Percentiles rank a stretch among this genome's conserved stretches.
These are phyloP conservation scores for Lipomyces spencermartinsiae DNA, from an alignment of 805 yeast species.

Conservation along the genomic window DNA sequence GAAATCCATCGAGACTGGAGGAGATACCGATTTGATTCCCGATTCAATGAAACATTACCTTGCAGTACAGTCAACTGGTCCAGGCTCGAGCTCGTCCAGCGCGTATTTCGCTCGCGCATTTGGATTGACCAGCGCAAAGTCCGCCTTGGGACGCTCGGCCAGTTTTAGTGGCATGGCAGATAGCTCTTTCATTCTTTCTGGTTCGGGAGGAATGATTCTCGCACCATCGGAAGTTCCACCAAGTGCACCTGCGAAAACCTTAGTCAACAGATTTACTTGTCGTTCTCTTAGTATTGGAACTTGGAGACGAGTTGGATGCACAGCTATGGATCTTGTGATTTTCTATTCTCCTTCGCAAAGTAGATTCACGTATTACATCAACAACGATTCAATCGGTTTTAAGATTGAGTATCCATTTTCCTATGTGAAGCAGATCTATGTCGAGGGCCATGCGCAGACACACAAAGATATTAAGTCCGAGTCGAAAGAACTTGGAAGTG, in stretches of 20 bases:
- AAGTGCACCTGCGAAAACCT: neutral
- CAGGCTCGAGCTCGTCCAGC: conserved; percentile 22
- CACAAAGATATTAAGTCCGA: neutral
- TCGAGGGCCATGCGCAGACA: conserved; percentile 18
- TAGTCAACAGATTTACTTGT: conserved; percentile 23
- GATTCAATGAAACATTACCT: conserved; percentile 37
- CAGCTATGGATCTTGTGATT: conserved; percentile 32
- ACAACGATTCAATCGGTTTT: conserved; percentile 33
- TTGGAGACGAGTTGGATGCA: conserved; percentile 35
- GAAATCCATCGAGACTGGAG: conserved; percentile 37
- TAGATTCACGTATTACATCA: conserved; percentile 34
- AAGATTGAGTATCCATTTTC: conserved; percentile 36
- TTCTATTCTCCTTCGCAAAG: conserved; percentile 27
- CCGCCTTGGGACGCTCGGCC: conserved; percentile 31
- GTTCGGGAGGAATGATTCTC: conserved; percentile 20
- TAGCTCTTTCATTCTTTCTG: conserved; percentile 18
- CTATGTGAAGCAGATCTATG: conserved; percentile 26
- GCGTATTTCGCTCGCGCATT: conserved; percentile 35
- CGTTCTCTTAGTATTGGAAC: conserved; percentile 34
- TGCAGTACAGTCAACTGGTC: conserved; percentile 30
- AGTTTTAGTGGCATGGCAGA: conserved; percentile 25
- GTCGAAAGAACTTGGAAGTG: neutral
- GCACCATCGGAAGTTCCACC: conserved; percentile 11
- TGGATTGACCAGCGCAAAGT: conserved; percentile 19
- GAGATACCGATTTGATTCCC: conserved; percentile 33